phyloP scores from a whole-genome alignment of 371 early-diverging fungal genomes.

The Haplosporangium sp. region DNA sequence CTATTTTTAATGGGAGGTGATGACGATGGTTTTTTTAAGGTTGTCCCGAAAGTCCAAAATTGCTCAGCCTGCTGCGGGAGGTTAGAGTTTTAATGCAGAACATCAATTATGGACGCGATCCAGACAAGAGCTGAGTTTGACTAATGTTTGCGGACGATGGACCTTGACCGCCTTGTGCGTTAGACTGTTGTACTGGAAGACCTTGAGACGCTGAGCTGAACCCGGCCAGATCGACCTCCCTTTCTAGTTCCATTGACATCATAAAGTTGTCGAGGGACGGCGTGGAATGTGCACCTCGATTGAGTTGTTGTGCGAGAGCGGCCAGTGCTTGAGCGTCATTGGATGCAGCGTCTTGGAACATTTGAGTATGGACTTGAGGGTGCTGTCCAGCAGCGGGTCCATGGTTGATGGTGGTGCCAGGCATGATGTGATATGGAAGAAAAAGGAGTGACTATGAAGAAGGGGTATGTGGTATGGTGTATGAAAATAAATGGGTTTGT shows the following conservation, averaged over 20 bases:
- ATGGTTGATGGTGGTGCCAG: conserved; percentile 26
- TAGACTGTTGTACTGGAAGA: not conserved
- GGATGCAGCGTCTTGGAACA: conserved; percentile 16
- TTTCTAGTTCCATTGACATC: conserved; percentile 29
- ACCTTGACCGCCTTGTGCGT: conserved; percentile 1
- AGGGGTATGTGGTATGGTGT: not conserved
- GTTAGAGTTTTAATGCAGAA: not conserved
- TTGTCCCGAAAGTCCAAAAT: conserved; percentile 35
- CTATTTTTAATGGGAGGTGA: not conserved
- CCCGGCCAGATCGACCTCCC: conserved; percentile 15
- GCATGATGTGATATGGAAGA: conserved; percentile 20
- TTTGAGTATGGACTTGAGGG: conserved; percentile 15
- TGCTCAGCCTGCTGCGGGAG: conserved; percentile 18
- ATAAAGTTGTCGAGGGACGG: conserved; percentile 23
- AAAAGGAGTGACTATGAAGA: not conserved
- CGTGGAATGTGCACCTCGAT: conserved; percentile 9
- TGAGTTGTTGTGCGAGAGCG: conserved; percentile 16
- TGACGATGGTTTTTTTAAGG: conserved; percentile 10
- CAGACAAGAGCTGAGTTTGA: conserved; percentile 38
- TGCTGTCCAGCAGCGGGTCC: conserved; percentile 23
- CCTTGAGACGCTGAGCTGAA: conserved; percentile 20
- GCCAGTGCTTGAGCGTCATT: conserved; percentile 5
- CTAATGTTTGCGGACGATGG: conserved; percentile 11
- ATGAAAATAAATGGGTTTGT: not conserved
- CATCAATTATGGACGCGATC: conserved; percentile 30